Conservation (phyloP, 2,329 filamentous ascomycete species). For the Westerdykella aurantiaca region DNA sequence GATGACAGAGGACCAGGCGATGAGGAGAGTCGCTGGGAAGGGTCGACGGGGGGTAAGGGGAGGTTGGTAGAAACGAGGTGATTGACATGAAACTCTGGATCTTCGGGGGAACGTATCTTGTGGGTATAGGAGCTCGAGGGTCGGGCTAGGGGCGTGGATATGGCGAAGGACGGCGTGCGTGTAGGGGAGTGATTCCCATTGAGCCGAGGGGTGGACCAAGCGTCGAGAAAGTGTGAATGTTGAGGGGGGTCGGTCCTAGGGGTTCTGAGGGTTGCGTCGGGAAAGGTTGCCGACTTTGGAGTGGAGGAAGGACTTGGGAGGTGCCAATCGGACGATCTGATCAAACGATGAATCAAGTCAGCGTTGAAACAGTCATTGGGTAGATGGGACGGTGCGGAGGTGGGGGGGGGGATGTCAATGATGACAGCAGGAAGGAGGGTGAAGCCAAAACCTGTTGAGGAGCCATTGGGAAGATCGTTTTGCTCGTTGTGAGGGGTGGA, state of each 20-base stretch:
- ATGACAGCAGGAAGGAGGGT: background rate
- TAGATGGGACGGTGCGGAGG: slow-evolving; percentile 5
- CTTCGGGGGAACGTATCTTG: slow-evolving; percentile 33
- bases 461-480: background rate
- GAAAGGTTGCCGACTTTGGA: slow-evolving; percentile 40
- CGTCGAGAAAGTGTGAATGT: slow-evolving; percentile 46
- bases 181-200: slow-evolving; percentile 38
- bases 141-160: slow-evolving; percentile 33
- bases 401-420: slow-evolving; percentile 3
- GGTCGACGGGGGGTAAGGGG: slow-evolving; percentile 55
- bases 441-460: slow-evolving; percentile 6
- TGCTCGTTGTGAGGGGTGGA: background rate
- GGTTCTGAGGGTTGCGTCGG: slow-evolving; percentile 40
- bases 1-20: slow-evolving; percentile 46
- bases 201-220: slow-evolving; percentile 43
- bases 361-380: slow-evolving; percentile 21
- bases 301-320: slow-evolving; percentile 48
- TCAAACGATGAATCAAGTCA: slow-evolving; percentile 27
- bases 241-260: slow-evolving; percentile 39
- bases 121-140: slow-evolving; percentile 33
- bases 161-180: slow-evolving; percentile 38
- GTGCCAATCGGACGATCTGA: slow-evolving; percentile 44
- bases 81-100: slow-evolving; percentile 54
- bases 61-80: slow-evolving; percentile 53
- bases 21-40: slow-evolving; percentile 53